phyloP scores from a whole-genome alignment of 2,329 filamentous ascomycete species.

The Chalaropsis thielavioides region DNA sequence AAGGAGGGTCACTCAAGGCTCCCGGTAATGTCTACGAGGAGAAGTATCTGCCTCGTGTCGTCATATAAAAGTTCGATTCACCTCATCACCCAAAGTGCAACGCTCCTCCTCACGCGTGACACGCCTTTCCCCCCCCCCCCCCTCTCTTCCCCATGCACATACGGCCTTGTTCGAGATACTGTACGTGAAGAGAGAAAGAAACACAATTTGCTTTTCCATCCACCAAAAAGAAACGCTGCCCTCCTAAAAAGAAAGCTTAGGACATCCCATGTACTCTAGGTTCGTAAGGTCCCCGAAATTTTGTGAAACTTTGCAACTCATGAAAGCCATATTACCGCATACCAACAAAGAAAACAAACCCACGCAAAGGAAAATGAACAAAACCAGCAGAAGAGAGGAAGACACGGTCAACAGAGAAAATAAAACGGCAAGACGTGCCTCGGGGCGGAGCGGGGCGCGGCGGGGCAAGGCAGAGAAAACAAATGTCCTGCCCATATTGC shows the following conservation, averaged over 20 bases:
- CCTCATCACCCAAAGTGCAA: too few species aligned
- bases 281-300: neutral
- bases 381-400: neutral
- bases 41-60: neutral
- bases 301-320: conserved; percentile 6
- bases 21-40: too few species aligned
- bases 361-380: neutral
- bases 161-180: too few species aligned
- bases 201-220: conserved; percentile 2
- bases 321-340: conserved; percentile 10
- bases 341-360: conserved; percentile 8
- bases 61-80: neutral
- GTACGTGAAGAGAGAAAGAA: conserved; percentile 1
- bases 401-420: neutral
- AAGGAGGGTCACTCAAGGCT: too few species aligned
- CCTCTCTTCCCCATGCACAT: too few species aligned
- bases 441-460: too few species aligned
- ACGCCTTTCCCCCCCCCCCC: too few species aligned
- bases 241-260: neutral
- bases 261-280: neutral
- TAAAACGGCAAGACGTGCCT: too few species aligned
- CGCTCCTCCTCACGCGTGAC: too few species aligned
- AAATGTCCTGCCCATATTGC: neutral
- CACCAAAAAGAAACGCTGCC: neutral
- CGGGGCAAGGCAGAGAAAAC: neutral